A percentile compares a stretch with the other conserved stretches of the same genome.
phyloP scores from a whole-genome alignment of 768 basidiomycete genomes.

The Boletus sp. region DNA sequence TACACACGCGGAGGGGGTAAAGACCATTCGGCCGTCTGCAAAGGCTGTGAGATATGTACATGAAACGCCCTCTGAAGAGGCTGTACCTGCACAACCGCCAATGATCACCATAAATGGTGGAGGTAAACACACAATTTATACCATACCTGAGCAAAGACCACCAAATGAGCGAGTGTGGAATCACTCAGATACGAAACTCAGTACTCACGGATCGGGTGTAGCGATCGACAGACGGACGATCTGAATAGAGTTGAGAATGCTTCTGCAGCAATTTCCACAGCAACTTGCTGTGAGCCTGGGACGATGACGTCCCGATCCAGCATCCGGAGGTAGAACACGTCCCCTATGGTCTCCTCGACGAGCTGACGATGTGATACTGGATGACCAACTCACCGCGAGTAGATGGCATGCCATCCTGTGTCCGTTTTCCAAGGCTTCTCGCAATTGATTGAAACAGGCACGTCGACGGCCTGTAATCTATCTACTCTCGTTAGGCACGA shows the following conservation, averaged over 20 bases:
- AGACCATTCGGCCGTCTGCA: background rate
- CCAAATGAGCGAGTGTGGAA: background rate
- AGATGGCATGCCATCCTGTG: background rate
- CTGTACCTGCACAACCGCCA: constrained; percentile 1
- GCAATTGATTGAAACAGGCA: background rate
- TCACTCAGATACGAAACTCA: background rate
- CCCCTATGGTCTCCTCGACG: background rate
- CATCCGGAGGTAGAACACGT: background rate
- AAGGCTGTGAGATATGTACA: background rate
- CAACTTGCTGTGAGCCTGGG: background rate
- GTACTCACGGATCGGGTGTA: background rate
- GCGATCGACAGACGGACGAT: background rate
- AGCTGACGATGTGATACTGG: background rate
- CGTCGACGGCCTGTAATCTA: no score
- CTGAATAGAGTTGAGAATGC: background rate
- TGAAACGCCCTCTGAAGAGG: background rate
- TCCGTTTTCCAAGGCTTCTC: background rate
- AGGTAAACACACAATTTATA: background rate
- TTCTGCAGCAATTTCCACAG: background rate
- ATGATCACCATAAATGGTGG: constrained; percentile 4
- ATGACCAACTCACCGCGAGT: background rate
- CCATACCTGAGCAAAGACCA: constrained; percentile 5
- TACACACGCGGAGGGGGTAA: constrained; percentile 4
- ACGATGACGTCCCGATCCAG: background rate
- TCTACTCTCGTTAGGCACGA: background rate